Evolutionary conservation across 768 basidiomycete genomes (phyloP).

Genomic region (Dendrothele bispora): DNA sequence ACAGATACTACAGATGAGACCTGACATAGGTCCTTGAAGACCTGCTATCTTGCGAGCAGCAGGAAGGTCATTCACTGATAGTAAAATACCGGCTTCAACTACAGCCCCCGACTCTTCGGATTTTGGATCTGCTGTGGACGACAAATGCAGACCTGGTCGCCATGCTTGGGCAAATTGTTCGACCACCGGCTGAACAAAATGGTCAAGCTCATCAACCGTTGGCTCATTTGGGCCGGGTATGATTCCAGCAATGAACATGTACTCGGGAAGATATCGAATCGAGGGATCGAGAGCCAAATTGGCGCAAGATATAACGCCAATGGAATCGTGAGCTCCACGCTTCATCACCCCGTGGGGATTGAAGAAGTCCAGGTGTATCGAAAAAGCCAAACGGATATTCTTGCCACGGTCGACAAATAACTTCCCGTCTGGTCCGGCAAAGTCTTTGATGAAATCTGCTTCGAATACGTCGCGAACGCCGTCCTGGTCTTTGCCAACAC

Average conservation of each 20-base stretch:
- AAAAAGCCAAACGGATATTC: slow-evolving; percentile 21
- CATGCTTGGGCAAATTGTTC: slow-evolving; percentile 32
- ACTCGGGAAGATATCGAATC: slow-evolving; percentile 20
- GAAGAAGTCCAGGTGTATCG: slow-evolving; percentile 33
- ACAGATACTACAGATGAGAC: slow-evolving; percentile 29
- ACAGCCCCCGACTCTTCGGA: slow-evolving; percentile 9
- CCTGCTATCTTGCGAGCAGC: slow-evolving; percentile 27
- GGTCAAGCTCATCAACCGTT: slow-evolving; percentile 28
- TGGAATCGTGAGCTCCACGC: slow-evolving; percentile 23
- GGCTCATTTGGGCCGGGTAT: slow-evolving; percentile 40
- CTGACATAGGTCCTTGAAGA: slow-evolving; percentile 14
- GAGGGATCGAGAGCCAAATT: neutral
- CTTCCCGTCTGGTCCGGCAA: slow-evolving; percentile 22
- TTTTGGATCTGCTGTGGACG: slow-evolving; percentile 19
- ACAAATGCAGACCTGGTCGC: slow-evolving; percentile 25
- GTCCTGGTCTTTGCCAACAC: slow-evolving; percentile 2
- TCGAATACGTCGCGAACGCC: slow-evolving; percentile 20
- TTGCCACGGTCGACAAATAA: slow-evolving; percentile 19
- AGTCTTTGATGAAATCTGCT: slow-evolving; percentile 25
- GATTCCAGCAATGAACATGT: slow-evolving; percentile 37
- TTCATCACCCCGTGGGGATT: slow-evolving; percentile 26
- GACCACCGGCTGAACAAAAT: slow-evolving; percentile 33
- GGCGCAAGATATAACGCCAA: slow-evolving; percentile 29
- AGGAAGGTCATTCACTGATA: slow-evolving; percentile 29
- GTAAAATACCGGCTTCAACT: slow-evolving; percentile 18